These are phyloP conservation scores for Saccharomyces hybrid DNA, from an alignment of 1,139 yeast species.

Conservation along the genomic window DNA sequence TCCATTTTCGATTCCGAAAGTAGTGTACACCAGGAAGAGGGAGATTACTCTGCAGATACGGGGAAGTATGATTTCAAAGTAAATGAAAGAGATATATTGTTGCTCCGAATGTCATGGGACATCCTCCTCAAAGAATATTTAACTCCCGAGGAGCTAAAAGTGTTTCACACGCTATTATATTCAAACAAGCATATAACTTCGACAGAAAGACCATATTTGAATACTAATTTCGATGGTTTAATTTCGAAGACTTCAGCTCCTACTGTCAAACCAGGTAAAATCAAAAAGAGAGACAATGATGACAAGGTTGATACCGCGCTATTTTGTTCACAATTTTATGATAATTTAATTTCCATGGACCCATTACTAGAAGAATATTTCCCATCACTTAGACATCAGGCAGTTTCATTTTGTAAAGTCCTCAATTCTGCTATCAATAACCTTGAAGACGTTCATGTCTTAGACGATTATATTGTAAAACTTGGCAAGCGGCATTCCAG, in stretches of 20 bases:
- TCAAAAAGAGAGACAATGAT: neutral
- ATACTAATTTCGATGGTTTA: neutral
- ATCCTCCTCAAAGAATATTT: conserved; percentile 31
- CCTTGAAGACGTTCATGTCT: conserved; percentile 37
- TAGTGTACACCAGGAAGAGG: neutral
- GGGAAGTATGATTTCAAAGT: conserved; percentile 22
- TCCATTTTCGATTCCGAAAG: neutral
- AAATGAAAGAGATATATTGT: conserved; percentile 33
- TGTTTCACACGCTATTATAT: neutral
- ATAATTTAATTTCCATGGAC: conserved; percentile 48
- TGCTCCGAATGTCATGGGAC: conserved; percentile 38
- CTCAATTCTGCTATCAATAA: conserved; percentile 50
- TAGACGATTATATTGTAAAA: conserved; percentile 54
- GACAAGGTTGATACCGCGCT: conserved; percentile 7
- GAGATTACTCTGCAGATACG: neutral
- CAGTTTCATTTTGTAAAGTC: conserved; percentile 76
- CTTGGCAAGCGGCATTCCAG: conserved; percentile 73
- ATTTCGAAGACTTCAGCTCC: neutral
- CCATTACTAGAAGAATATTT: conserved; percentile 48
- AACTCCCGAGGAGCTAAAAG: conserved; percentile 7
- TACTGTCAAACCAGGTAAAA: neutral
- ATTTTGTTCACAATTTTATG: conserved; percentile 34
- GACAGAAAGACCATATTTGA: neutral
- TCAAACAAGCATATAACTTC: neutral
- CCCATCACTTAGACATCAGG: conserved; percentile 64